Percentiles rank a stretch among this genome's conserved stretches.
These are phyloP conservation scores for Guadua angustifolia DNA, from an alignment of 176 grass and related monocot species.

Conservation along the genomic window DNA sequence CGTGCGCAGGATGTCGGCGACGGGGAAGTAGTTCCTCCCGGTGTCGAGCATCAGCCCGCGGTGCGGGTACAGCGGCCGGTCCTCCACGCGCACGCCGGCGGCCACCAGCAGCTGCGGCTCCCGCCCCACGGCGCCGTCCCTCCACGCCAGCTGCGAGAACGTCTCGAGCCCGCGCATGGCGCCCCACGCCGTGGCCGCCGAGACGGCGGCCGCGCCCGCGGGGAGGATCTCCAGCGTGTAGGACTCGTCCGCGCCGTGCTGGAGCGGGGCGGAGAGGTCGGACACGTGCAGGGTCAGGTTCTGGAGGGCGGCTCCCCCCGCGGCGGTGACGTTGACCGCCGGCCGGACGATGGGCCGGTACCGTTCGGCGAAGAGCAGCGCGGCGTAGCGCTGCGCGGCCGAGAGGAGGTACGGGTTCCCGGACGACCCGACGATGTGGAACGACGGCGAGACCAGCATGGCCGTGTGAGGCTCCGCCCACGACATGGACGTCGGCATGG, in stretches of 20 bases:
- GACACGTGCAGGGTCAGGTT: constrained; percentile 50
- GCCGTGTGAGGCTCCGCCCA: constrained; percentile 57
- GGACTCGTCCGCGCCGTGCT: constrained; percentile 72
- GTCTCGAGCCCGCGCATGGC: constrained; percentile 93
- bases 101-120: constrained; percentile 36
- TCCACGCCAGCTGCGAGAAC: constrained; percentile 77
- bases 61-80: constrained; percentile 73
- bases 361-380: constrained; percentile 60
- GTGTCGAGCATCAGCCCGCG: constrained; percentile 86
- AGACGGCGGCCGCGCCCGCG: constrained; percentile 29
- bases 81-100: constrained; percentile 60
- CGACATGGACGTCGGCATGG: constrained; percentile 77
- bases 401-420: constrained; percentile 52
- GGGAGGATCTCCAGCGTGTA: constrained; percentile 64
- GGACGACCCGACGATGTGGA: constrained; percentile 55
- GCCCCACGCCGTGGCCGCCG: constrained; percentile 75
- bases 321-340: constrained; percentile 45
- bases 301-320: background rate
- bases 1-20: constrained; percentile 74
- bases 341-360: constrained; percentile 64
- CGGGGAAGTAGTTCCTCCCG: constrained; percentile 65
- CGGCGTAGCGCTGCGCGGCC: constrained; percentile 69
- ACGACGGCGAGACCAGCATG: constrained; percentile 65
- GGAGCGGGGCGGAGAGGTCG: constrained; percentile 62
- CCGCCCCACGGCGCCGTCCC: background rate